These are phyloP conservation scores for Solanum pinnatisectum DNA, from an alignment of 257 asterid genomes.

Conservation along the genomic window DNA sequence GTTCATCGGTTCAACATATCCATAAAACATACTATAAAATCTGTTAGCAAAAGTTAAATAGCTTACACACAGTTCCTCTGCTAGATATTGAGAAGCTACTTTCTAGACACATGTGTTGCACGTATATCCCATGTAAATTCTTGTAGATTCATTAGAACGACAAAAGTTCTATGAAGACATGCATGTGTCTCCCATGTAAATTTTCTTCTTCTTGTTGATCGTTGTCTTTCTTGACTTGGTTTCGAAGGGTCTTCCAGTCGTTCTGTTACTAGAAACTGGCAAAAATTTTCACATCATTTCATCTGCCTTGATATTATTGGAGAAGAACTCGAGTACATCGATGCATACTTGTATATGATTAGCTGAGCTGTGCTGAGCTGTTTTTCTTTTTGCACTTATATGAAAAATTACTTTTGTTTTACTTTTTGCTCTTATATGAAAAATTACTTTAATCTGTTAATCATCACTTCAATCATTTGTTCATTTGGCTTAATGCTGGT, in stretches of 20 bases:
- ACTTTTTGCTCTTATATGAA: neutral
- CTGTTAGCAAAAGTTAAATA: neutral
- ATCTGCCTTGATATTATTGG: neutral
- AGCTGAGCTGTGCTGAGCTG: neutral
- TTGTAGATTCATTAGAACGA: too few relatives aligned
- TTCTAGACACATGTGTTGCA: too few relatives aligned
- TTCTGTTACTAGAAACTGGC: slow-evolving; percentile 2
- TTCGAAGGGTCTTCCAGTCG: slow-evolving; percentile 6
- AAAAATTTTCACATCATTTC: neutral
- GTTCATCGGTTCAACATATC: neutral
- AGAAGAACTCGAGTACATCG: neutral
- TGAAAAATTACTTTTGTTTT: neutral
- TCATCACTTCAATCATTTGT: neutral
- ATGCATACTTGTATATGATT: neutral
- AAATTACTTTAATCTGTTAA: neutral
- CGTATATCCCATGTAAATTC: too few relatives aligned
- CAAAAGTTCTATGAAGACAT: too few relatives aligned
- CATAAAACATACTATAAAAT: too few relatives aligned
- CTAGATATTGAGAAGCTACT: neutral
- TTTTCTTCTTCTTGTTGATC: neutral
- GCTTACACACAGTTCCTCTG: neutral
- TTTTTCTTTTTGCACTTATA: neutral
- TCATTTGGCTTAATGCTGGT: neutral
- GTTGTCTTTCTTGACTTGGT: neutral
- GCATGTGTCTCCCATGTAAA: neutral